Evolutionary conservation across 2,329 filamentous ascomycete species (phyloP).

Genomic region (Teratosphaeria pseudoeucalypti): DNA sequence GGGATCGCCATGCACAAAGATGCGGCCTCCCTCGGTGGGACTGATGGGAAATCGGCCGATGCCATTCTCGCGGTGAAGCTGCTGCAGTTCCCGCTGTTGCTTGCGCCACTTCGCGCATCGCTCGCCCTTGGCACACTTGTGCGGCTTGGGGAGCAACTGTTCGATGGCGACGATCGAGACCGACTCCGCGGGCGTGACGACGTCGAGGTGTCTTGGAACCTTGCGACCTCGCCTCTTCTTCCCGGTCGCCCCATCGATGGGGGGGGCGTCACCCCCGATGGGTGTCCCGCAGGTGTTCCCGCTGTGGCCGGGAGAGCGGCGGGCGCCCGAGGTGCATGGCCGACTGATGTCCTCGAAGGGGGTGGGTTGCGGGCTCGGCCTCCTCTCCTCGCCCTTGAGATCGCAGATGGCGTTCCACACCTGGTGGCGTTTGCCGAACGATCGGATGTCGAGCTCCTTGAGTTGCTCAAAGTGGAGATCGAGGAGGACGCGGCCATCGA

Average conservation of each 20-base stretch:
- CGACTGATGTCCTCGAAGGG: conserved; percentile 39
- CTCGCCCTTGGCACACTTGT: conserved; percentile 77
- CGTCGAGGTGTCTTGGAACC: conserved; percentile 43
- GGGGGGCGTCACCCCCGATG: conserved; percentile 20
- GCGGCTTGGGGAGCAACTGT: conserved; percentile 73
- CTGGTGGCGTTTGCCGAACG: conserved; percentile 69
- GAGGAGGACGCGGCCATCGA: conserved; percentile 75
- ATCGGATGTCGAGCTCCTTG: conserved; percentile 68
- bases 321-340: conserved; percentile 29
- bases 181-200: conserved; percentile 69
- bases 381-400: conserved; percentile 43
- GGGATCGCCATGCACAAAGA: conserved; percentile 68
- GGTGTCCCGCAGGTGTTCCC: conserved; percentile 10
- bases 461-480: conserved; percentile 87
- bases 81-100: conserved; percentile 66
- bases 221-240: conserved; percentile 32
- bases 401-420: conserved; percentile 71
- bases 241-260: conserved; percentile 24
- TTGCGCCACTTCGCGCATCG: conserved; percentile 73
- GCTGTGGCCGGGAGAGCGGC: conserved; percentile 15
- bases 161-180: conserved; percentile 89
- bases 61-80: conserved; percentile 60
- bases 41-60: conserved; percentile 46
- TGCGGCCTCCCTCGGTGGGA: conserved; percentile 52
- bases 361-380: conserved; percentile 34